phyloP scores from a whole-genome alignment of 495 filamentous ascomycete species.

The Penicillium riverlandense region DNA sequence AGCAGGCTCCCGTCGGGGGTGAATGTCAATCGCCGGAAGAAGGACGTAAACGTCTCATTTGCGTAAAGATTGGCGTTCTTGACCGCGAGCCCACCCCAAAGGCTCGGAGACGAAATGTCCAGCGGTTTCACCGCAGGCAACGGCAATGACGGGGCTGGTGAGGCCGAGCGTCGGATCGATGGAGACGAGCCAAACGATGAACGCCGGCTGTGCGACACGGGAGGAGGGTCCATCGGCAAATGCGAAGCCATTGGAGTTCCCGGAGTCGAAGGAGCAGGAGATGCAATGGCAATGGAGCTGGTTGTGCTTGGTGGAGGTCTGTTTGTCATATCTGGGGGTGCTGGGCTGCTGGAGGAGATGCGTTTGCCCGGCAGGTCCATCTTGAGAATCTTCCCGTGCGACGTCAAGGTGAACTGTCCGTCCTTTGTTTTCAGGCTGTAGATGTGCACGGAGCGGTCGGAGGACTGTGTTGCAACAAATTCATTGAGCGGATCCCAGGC shows the following conservation, averaged over 20 bases:
- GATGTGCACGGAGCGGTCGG: slow-evolving; percentile 94
- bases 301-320: slow-evolving; percentile 52
- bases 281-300: slow-evolving; percentile 57
- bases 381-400: slow-evolving; percentile 67
- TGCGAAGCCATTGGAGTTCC: slow-evolving; percentile 89
- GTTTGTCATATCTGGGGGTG: slow-evolving; percentile 67
- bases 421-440: slow-evolving; percentile 95
- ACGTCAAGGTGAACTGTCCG: slow-evolving; percentile 83
- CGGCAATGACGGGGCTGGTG: slow-evolving; percentile 91
- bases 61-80: slow-evolving; percentile 88
- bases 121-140: slow-evolving; percentile 95
- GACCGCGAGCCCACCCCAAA: slow-evolving; percentile 53
- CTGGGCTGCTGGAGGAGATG: slow-evolving; percentile 88
- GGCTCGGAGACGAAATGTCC: slow-evolving; percentile 71
- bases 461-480: slow-evolving; percentile 96
- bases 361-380: slow-evolving; percentile 88
- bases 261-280: slow-evolving; percentile 83
- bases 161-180: slow-evolving; percentile 78
- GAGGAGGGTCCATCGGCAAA: slow-evolving; percentile 94
- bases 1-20: slow-evolving; percentile 92
- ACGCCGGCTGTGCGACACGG: slow-evolving; percentile 80
- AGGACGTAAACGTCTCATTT: slow-evolving; percentile 96
- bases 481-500: slow-evolving; percentile 98
- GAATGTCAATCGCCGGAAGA: slow-evolving; percentile 91
- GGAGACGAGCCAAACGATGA: slow-evolving; percentile 93